Evolutionary conservation across 176 grass and related monocot species (phyloP), one percentile per base, ranked within the genome.

Genomic region (Aechmea fasciata): DNA sequence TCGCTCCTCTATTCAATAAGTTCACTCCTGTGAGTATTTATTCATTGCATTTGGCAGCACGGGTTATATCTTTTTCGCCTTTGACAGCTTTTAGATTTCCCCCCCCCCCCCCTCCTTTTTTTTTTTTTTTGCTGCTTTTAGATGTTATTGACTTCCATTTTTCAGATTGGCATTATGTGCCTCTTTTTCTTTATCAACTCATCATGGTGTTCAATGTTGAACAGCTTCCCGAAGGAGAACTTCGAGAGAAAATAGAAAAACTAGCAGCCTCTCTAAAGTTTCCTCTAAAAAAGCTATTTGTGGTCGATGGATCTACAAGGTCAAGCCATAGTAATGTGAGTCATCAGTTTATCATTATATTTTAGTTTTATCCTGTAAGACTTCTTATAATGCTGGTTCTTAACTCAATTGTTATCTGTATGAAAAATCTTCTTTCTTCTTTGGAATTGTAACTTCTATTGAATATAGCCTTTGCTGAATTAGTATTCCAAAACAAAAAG

Each of bases 261-360:
- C 71, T 99, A 73, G 95, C 90, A 75, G 87, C 80, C 57, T 94
- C 95, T 23, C 90, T 94, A 52, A 99, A 88, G 57, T 99, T 99
- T 69, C 95, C 95, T 80, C 79, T 94, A 61, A 99, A 90, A 87
- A 99, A 99, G 11, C 84, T 99, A 63, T 99, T 99, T 54, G 87
- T 99, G 64, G 80, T 94, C 54, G 95, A 99, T 93, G 95, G 95
- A 65, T 99, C 95, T 70, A 94, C 84, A 29, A 87, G 95, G 69
- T 99, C 95, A 75, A 99, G 87, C 70, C 95, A 99, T 70, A 99
- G 95, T 75, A 99, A 99, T 84, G 95, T 99, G 83, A 82, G 77
- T 9, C 51, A n/a, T 59, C n/a, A 8, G 13, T 61, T 61, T 19
- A 61, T 61, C 55, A 61, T 18, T 61, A 22, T 49, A 68, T 69